Evolutionary conservation across 495 filamentous ascomycete genomes (phyloP).

Genomic region (Staphylotrichum longicolle): DNA sequence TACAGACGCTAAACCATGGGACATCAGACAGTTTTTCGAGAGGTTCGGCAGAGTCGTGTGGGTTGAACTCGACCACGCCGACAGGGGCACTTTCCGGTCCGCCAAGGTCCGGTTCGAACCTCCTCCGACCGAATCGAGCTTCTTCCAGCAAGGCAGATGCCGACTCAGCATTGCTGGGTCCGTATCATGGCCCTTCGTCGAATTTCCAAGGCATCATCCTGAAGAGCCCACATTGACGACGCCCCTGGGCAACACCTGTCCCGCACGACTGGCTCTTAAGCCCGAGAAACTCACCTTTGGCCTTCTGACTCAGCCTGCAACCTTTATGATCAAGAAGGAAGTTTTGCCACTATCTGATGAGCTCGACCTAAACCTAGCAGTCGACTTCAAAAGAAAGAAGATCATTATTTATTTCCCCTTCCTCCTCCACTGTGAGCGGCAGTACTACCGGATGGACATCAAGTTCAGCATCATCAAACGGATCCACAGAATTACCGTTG

Average conservation of each 20-base stretch:
- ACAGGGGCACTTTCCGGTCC: constrained; percentile 6
- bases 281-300: constrained; percentile 52
- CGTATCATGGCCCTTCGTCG: constrained; percentile 4
- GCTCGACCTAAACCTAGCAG: constrained; percentile 29
- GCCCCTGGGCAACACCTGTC: constrained; percentile 33
- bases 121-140: constrained; percentile 31
- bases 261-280: constrained; percentile 30
- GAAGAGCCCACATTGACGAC: constrained; percentile 22
- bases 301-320: constrained; percentile 43
- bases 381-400: constrained; percentile 46
- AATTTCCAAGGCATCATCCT: constrained; percentile 9
- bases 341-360: constrained; percentile 13
- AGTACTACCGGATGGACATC: constrained; percentile 53
- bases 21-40: constrained; percentile 31
- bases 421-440: not conserved
- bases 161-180: constrained; percentile 9
- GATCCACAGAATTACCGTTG: constrained; percentile 48
- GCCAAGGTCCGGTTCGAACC: constrained; percentile 41
- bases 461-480: constrained; percentile 61
- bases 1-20: constrained; percentile 20
- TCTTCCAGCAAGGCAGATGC: constrained; percentile 23
- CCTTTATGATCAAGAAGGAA: constrained; percentile 52
- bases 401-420: constrained; percentile 41
- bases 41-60: constrained; percentile 33
- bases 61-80: constrained; percentile 36